Conservation (phyloP, 2,329 filamentous ascomycete genomes). For the Aspergillus glaucus region DNA sequence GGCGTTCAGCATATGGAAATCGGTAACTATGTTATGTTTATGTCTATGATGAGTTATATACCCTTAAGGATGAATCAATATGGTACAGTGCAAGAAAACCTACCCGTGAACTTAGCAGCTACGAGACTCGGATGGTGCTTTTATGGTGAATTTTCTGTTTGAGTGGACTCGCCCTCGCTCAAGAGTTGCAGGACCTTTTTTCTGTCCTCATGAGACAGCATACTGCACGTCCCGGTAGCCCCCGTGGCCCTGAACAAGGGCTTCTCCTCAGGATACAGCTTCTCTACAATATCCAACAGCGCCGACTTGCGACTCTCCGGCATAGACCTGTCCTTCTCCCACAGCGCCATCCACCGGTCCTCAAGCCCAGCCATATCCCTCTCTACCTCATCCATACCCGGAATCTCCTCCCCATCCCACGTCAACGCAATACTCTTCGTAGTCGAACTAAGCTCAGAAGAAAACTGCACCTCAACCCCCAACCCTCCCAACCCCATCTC, state of each 20-base stretch:
- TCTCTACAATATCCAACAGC: constrained; percentile 24
- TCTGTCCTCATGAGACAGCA: constrained; percentile 18
- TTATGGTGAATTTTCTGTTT: not conserved
- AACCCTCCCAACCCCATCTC: constrained; percentile 33
- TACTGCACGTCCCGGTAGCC: constrained; percentile 2
- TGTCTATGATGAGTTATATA: not conserved
- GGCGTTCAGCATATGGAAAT: constrained; percentile 13
- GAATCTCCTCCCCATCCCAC: constrained; percentile 32
- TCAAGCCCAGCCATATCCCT: constrained; percentile 15
- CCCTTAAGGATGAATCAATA: not conserved
- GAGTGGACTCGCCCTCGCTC: not conserved
- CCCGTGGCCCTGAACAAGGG: constrained; percentile 8
- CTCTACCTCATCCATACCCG: constrained; percentile 28
- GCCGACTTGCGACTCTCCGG: constrained; percentile 12
- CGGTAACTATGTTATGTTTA: not conserved
- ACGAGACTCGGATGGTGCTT: not conserved
- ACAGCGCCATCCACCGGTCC: constrained; percentile 23
- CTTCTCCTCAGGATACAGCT: constrained; percentile 20
- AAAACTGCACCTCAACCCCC: constrained; percentile 30
- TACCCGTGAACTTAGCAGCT: not conserved
- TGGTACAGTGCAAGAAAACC: not conserved
- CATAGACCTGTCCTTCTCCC: constrained; percentile 14
- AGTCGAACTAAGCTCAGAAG: constrained; percentile 13
- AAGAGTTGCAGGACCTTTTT: constrained; percentile 14
- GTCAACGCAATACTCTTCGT: constrained; percentile 22